Percentiles rank a stretch among this genome's conserved stretches.
These are phyloP conservation scores for Penicillium cosmopolitanum DNA, from an alignment of 495 filamentous ascomycete genomes.

Conservation along the genomic window DNA sequence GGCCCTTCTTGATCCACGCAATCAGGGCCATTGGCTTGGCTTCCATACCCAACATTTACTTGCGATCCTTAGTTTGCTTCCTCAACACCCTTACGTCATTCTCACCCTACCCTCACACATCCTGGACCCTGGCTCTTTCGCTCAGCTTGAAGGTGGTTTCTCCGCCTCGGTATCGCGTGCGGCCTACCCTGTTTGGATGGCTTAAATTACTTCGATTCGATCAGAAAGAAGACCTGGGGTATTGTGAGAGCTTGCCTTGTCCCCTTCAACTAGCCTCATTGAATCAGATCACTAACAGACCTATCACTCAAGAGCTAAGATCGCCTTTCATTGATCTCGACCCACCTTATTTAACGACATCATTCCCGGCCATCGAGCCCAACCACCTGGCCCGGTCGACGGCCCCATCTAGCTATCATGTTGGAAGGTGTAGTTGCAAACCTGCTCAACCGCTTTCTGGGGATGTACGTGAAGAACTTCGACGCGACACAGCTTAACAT, in stretches of 20 bases:
- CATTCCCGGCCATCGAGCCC: slow-evolving; percentile 28
- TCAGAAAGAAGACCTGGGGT: slow-evolving; percentile 13
- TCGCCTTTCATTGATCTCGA: slow-evolving; percentile 18
- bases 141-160: slow-evolving; percentile 16
- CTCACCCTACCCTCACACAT: neutral
- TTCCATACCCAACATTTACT: slow-evolving; percentile 35
- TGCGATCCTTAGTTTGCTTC: slow-evolving; percentile 7
- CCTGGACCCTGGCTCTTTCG: slow-evolving; percentile 10
- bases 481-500: slow-evolving; percentile 95
- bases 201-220: slow-evolving; percentile 21
- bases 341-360: slow-evolving; percentile 14
- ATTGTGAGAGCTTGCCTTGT: slow-evolving; percentile 6
- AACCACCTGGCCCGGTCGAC: slow-evolving; percentile 39
- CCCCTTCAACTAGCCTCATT: neutral
- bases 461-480: slow-evolving; percentile 99
- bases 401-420: slow-evolving; percentile 54
- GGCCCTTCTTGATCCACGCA: slow-evolving; percentile 27
- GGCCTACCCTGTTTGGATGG: slow-evolving; percentile 38
- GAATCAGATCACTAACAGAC: slow-evolving; percentile 15
- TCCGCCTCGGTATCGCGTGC: slow-evolving; percentile 41
- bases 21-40: slow-evolving; percentile 33
- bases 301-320: slow-evolving; percentile 12
- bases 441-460: slow-evolving; percentile 96
- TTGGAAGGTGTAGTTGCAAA: slow-evolving; percentile 76
- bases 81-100: neutral